phyloP scores from a whole-genome alignment of 306 rosid genomes.

The Dryas alaskensis region DNA sequence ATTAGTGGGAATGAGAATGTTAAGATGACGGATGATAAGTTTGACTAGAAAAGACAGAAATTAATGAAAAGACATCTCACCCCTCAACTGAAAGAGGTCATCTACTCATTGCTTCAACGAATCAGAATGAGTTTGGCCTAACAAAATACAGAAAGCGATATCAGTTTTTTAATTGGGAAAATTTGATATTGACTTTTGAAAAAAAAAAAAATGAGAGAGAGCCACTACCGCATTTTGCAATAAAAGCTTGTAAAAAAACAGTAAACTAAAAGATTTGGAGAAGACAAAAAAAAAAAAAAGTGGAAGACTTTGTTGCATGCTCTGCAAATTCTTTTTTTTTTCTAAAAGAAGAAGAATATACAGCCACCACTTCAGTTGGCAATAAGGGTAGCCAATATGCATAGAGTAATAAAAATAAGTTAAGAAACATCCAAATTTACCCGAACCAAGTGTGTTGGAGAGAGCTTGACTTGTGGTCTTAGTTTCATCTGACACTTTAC shows the following conservation, averaged over 20 bases:
- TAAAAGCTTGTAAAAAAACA: background rate
- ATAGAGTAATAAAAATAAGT: background rate
- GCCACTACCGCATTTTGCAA: background rate
- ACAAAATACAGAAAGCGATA: conserved; percentile 28
- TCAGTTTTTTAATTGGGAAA: conserved; percentile 20
- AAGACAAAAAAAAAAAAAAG: background rate
- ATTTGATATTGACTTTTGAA: background rate
- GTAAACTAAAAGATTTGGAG: background rate
- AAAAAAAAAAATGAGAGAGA: background rate
- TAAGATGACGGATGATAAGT: background rate
- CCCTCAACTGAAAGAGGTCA: conserved; percentile 24
- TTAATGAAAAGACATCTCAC: conserved; percentile 26
- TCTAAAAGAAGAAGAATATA: no score
- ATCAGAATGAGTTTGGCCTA: conserved; percentile 58
- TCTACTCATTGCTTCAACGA: conserved; percentile 43
- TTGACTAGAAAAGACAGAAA: background rate
- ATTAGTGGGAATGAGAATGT: background rate
- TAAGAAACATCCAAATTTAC: conserved; percentile 39
- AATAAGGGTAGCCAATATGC: background rate
- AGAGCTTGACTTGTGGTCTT: conserved; percentile 39
- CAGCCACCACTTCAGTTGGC: background rate
- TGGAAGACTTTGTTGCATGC: background rate
- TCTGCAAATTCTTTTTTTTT: background rate
- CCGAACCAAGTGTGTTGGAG: conserved; percentile 48
- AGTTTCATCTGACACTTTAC: conserved; percentile 48